Evolutionary conservation across 805 yeast species (phyloP).

Genomic region (Yarrowia sp.): DNA sequence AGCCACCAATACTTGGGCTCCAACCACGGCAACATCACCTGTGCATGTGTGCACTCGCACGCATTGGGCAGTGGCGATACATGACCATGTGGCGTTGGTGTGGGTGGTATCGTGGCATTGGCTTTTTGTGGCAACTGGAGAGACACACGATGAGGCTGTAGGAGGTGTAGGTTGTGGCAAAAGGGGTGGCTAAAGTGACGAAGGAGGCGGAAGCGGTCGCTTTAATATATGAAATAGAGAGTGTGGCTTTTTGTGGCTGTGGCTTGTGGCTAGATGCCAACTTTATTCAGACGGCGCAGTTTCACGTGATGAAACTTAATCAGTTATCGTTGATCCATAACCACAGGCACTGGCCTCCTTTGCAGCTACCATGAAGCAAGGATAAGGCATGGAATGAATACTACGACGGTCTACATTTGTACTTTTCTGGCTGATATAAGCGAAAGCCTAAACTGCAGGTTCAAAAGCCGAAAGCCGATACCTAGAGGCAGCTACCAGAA

Average conservation of each 20-base stretch:
- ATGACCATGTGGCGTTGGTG: background rate
- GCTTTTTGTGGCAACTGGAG: background rate
- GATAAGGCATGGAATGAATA: no score
- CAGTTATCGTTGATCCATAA: no score
- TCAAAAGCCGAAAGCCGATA: background rate
- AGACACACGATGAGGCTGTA: background rate
- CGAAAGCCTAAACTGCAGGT: background rate
- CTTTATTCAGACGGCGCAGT: background rate
- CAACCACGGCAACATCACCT: background rate
- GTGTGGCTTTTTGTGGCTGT: slow-evolving; percentile 18
- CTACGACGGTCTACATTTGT: no score
- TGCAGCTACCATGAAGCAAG: no score
- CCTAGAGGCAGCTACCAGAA: background rate
- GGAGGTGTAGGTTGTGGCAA: slow-evolving; percentile 18
- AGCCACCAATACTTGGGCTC: background rate
- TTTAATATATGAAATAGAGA: background rate
- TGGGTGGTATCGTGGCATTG: background rate
- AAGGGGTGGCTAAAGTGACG: slow-evolving; percentile 4
- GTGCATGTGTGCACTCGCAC: background rate
- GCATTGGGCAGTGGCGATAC: background rate
- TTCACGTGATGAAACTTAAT: background rate
- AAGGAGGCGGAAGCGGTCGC: slow-evolving; percentile 2
- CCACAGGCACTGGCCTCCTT: no score
- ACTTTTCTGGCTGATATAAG: background rate
- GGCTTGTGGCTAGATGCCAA: slow-evolving; percentile 6